A percentile compares a stretch with the other conserved stretches of the same genome.
Evolutionary conservation across 495 filamentous ascomycete genomes (phyloP).

Genomic region (Annulohypoxylon bovei): DNA sequence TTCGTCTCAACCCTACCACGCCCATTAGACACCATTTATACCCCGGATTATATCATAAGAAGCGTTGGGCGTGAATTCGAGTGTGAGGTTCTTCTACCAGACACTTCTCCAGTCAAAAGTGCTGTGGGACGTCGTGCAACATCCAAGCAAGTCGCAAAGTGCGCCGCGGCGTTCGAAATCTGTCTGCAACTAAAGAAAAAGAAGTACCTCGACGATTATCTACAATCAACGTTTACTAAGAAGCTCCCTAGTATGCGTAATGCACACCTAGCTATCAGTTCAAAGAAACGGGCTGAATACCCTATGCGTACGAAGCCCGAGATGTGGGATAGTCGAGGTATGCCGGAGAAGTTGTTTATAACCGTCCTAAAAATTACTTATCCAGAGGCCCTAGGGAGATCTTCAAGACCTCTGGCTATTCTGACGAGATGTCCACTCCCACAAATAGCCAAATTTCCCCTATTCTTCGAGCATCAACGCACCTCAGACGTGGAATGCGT

Average conservation of each 20-base stretch:
- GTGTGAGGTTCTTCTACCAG: conserved; percentile 85
- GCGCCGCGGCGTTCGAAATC: conserved; percentile 87
- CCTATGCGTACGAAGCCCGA: conserved; percentile 80
- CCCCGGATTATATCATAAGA: conserved; percentile 71
- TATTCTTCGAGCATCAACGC: conserved; percentile 73
- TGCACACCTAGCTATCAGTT: conserved; percentile 83
- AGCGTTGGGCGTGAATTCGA: conserved; percentile 68
- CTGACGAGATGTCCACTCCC: conserved; percentile 75
- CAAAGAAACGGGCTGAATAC: conserved; percentile 78
- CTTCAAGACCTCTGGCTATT: conserved; percentile 73
- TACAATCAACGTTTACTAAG: conserved; percentile 78
- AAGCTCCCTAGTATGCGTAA: conserved; percentile 87
- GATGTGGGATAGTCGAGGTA: conserved; percentile 70
- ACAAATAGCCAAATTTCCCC: conserved; percentile 70
- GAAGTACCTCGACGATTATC: conserved; percentile 74
- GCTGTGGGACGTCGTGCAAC: conserved; percentile 67
- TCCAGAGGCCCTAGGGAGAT: conserved; percentile 65
- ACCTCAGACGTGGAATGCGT: conserved; percentile 65
- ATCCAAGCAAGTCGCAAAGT: conserved; percentile 83
- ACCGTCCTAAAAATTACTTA: conserved; percentile 70
- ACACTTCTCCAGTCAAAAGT: conserved; percentile 74
- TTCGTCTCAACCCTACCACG: conserved; percentile 69
- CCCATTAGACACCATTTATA: conserved; percentile 62
- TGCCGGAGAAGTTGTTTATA: conserved; percentile 68
- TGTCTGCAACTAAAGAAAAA: conserved; percentile 75